Percentiles rank a stretch among this genome's conserved stretches.
phyloP scores from a whole-genome alignment of 495 filamentous ascomycete species.

The Neurospora africana region DNA sequence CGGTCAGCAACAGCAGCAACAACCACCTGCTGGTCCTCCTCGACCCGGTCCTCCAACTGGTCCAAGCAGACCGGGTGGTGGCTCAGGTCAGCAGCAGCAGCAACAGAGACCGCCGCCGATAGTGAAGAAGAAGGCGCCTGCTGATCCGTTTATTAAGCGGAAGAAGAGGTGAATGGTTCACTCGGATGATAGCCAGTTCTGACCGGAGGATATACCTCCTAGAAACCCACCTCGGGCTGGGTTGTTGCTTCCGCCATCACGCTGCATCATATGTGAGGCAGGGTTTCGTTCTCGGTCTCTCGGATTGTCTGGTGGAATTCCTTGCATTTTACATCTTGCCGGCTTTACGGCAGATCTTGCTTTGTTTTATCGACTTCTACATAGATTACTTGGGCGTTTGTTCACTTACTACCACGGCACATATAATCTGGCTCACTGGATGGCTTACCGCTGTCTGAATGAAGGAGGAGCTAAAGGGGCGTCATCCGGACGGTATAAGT shows the following conservation, averaged over 20 bases:
- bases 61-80: slow-evolving; percentile 3
- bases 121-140: slow-evolving; percentile 22
- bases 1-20: neutral
- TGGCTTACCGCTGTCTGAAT: neutral
- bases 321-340: neutral
- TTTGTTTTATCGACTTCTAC: neutral
- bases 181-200: neutral
- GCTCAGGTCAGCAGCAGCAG: neutral
- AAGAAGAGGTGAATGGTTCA: slow-evolving; percentile 18
- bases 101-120: slow-evolving; percentile 6
- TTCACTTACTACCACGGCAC: neutral
- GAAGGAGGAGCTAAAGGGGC: neutral
- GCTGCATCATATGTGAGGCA: neutral
- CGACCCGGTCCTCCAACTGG: neutral
- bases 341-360: neutral
- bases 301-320: neutral
- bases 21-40: slow-evolving; percentile 1
- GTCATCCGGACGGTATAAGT: neutral
- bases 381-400: neutral
- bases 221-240: neutral
- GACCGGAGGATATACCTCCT: neutral
- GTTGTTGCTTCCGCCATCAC: neutral
- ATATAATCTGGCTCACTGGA: neutral
- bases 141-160: slow-evolving; percentile 35
- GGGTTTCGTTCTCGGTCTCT: neutral